Evolutionary conservation across 140 eudicot genomes (phyloP).

Genomic region (Flaveria floridana): DNA sequence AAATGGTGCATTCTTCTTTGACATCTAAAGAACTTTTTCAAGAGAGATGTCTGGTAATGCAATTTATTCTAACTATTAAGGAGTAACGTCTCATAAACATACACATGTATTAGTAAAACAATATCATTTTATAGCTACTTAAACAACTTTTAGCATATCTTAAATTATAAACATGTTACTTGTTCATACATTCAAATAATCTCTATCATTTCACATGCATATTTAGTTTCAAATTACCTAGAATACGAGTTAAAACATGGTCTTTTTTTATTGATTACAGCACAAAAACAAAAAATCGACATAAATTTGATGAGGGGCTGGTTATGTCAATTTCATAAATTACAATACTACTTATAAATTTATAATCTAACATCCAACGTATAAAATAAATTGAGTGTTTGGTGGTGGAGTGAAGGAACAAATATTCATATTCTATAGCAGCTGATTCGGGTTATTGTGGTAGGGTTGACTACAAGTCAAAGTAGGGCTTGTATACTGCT

Average conservation of each 20-base stretch:
- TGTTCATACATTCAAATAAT: too few relatives aligned
- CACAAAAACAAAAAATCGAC: not conserved
- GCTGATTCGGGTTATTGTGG: constrained; percentile 12
- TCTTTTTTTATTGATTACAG: not conserved
- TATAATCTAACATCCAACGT: not conserved
- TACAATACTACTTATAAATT: constrained; percentile 7
- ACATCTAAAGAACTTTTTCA: too few relatives aligned
- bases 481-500: constrained; percentile 22
- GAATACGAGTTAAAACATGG: not conserved
- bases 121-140: too few relatives aligned
- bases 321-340: constrained; percentile 4
- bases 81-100: too few relatives aligned
- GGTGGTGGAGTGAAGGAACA: constrained; percentile 15
- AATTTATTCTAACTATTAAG: too few relatives aligned
- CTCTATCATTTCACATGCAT: not conserved
- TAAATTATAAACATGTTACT: too few relatives aligned
- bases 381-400: constrained; percentile 20
- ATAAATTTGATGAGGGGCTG: constrained; percentile 11
- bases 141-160: too few relatives aligned
- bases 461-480: constrained; percentile 37
- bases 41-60: too few relatives aligned
- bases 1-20: too few relatives aligned
- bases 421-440: constrained; percentile 40
- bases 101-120: too few relatives aligned
- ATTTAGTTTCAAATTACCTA: not conserved